A percentile compares a stretch with the other conserved stretches of the same genome.
phyloP scores from a whole-genome alignment of 2,329 filamentous ascomycete species.

The Alternaria sp. region DNA sequence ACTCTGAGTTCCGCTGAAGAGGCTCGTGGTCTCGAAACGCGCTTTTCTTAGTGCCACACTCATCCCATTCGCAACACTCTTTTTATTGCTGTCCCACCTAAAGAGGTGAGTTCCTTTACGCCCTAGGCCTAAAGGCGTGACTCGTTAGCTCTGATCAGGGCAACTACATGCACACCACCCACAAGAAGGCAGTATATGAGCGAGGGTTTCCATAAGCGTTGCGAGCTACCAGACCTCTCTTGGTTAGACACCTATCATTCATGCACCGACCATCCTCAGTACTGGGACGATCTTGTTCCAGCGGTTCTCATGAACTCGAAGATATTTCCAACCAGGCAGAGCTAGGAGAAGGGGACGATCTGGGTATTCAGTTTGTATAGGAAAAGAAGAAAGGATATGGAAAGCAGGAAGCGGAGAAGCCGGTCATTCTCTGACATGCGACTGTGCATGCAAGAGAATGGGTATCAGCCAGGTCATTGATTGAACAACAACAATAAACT shows the following conservation, averaged over 20 bases:
- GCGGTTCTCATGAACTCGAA: constrained; percentile 41
- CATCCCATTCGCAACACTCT: constrained; percentile 33
- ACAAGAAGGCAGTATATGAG: constrained; percentile 25
- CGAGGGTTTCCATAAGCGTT: constrained; percentile 28
- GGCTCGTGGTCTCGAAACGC: constrained; percentile 23
- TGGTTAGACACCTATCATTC: constrained; percentile 48
- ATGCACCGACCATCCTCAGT: constrained; percentile 43
- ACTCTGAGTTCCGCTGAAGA: constrained; percentile 27
- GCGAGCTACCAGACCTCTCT: constrained; percentile 54
- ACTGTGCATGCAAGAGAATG: constrained; percentile 47
- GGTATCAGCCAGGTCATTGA: constrained; percentile 13
- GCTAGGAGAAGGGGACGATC: constrained; percentile 44
- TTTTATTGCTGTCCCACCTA: constrained; percentile 52
- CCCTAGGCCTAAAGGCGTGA: constrained; percentile 47
- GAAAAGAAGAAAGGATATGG: constrained; percentile 27
- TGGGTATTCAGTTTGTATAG: constrained; percentile 43
- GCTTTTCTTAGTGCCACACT: constrained; percentile 31
- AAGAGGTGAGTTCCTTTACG: constrained; percentile 52
- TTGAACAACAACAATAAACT: neutral
- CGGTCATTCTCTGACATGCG: constrained; percentile 46
- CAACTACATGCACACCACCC: constrained; percentile 49
- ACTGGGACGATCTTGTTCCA: constrained; percentile 42
- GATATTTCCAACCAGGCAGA: constrained; percentile 40
- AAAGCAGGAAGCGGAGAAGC: constrained; percentile 30
- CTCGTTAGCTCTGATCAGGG: constrained; percentile 58